Percentiles rank a stretch among this genome's conserved stretches.
These are phyloP conservation scores for Rusavskia elegans DNA, from an alignment of 495 filamentous ascomycete species.

Conservation along the genomic window DNA sequence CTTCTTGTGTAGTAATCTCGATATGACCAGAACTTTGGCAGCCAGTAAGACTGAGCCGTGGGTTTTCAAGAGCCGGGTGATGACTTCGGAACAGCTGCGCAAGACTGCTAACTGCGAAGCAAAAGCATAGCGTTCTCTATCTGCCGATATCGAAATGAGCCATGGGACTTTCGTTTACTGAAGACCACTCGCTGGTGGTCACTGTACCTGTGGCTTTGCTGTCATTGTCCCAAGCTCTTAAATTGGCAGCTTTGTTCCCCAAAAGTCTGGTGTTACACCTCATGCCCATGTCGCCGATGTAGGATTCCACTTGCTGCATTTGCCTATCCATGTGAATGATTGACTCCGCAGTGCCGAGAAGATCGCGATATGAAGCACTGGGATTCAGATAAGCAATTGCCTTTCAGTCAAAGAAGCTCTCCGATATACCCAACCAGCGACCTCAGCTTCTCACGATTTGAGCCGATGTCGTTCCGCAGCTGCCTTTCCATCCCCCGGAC, in stretches of 20 bases:
- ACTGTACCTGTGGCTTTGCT: constrained; percentile 29
- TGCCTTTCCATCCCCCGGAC: constrained; percentile 48
- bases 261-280: constrained; percentile 62
- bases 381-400: background rate
- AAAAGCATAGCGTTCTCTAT: constrained; percentile 35
- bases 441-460: constrained; percentile 76
- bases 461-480: constrained; percentile 49
- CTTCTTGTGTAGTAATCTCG: constrained; percentile 51
- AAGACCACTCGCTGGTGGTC: background rate
- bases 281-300: constrained; percentile 53
- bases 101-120: constrained; percentile 48
- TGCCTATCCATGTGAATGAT: constrained; percentile 78
- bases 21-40: constrained; percentile 69
- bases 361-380: constrained; percentile 77
- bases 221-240: constrained; percentile 39
- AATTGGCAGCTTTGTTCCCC: constrained; percentile 47
- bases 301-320: constrained; percentile 56
- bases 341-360: constrained; percentile 80
- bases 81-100: constrained; percentile 37
- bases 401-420: background rate
- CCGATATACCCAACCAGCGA: constrained; percentile 64
- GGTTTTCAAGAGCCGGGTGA: constrained; percentile 39
- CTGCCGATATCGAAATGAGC: constrained; percentile 18
- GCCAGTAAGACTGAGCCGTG: constrained; percentile 46
- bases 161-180: background rate